Evolutionary conservation across 2,329 filamentous ascomycete genomes (phyloP), one percentile per base, ranked within the genome.

Genomic region (Thielaviopsis euricoi): DNA sequence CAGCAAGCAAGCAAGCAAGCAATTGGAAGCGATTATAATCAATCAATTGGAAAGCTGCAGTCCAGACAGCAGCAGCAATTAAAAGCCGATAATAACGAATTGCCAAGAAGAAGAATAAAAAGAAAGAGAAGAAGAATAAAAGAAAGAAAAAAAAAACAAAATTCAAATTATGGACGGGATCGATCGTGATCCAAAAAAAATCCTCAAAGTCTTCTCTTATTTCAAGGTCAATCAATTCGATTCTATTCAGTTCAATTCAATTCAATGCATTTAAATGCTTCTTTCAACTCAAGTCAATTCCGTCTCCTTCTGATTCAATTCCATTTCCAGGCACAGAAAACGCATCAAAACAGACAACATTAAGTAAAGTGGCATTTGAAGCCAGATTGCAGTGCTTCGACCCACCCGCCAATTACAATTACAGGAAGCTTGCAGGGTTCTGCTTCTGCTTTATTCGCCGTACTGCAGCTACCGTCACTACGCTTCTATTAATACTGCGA

Each of bases 381-480:
- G 71, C 71, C 71, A 73, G 71, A 73, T 73, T 73, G 71, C 71
- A 73, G 66, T 58, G 55, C 37, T 43, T 12, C 13, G 37, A 7
- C 48, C 43, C 58, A 26, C 33, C 57, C 48, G 50, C 55, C 55
- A 57, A 57, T 46, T 40, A 7, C 55, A 57, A 57, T 46, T 40
- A 7, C 25, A 52, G n/a, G 49, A 40, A 33, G 21, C n/a, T 50
- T 43, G 46, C 37, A 59, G 19, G 49, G 53, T 23, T 19, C 53
- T 46, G 33, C 29, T 48, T 53, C 57, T 51, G 23, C 22, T 51
- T 56, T 19, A 33, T 33, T 6, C 12, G 29, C 29, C 29, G 12
- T 33, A 33, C 6, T 33, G n/a, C n/a, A n/a, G n/a, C n/a, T n/a
- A n/a, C n/a, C n/a, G n/a, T n/a, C n/a, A n/a, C n/a, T n/a, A n/a